Base-by-base conservation (phyloP, 179 eudicot genomes). In the Silene noctiflora region DNA sequence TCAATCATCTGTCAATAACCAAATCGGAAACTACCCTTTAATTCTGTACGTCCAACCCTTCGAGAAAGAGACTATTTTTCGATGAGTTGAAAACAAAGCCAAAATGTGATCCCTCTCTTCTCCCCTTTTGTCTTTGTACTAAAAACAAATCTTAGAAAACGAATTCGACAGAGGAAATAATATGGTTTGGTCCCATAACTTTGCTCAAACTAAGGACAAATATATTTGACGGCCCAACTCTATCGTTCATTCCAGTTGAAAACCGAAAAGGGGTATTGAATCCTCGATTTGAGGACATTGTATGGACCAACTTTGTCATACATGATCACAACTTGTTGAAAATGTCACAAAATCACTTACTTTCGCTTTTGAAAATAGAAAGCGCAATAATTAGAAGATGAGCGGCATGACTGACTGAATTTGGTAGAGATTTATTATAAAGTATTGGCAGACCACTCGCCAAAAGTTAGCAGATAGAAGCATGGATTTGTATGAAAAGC, bases 381-480 rank as follows among this genome's bases (percentile, higher is more conserved):
- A 59, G 21, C 25, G 17, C 13, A 59, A 19, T 59, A 59, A 59
- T 6, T 59, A 59, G 21, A 59, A 20, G 63, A 59, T 59, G 3
- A 7, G 63, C 21, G 4, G 8, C 24, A 59, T 20, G 11, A 19
- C 46, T 39, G 67, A 72, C 31, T 35, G n/a, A n/a, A n/a, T n/a
- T n/a, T n/a, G n/a, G n/a, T n/a, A n/a, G n/a, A n/a, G n/a, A n/a
- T n/a, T n/a, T n/a, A n/a, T n/a, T n/a, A n/a, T n/a, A n/a, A n/a
- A n/a, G n/a, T n/a, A n/a, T n/a, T n/a, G 65, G 76, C 35, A 74
- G 63, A 69, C 81, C 81, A 79, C 69, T 67, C 69, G 70, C 77
- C 68, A 42, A 60, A 67, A 59, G 77, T 35, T 35, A 46, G 77
- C 42, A 8, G 24, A 56, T 24, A 55, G 20, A 24, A 33, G 33